Evolutionary conservation across 2,329 filamentous ascomycete species (phyloP), one percentile per base, ranked within the genome.

Genomic region (Phialophora chinensis): DNA sequence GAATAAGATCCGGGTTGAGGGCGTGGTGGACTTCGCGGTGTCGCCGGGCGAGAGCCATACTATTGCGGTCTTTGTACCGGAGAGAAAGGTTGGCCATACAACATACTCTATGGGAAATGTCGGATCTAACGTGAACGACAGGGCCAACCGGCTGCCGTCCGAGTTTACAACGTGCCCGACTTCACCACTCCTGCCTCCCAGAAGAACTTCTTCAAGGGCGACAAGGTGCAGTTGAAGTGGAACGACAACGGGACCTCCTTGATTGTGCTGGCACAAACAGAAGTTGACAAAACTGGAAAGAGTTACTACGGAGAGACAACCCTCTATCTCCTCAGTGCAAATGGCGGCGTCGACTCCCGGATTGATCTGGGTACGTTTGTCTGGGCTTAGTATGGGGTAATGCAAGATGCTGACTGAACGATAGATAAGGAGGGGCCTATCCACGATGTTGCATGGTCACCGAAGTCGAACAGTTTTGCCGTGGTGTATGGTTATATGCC

Each of bases 281-380:
- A 99, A 70, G 95, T 98, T 62, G 95, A 99, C 81, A 96, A 95
- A 83, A 93, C 93, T 66, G 96, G 96, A 80, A 98, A 98, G 88
- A 97, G 92, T 81, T 99, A 99, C 83, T 99, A 99, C 74, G 95
- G 95, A 76, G 95, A 99, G 83, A 98, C 95, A 10, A 98, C 92
- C 71, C 88, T 99, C 76, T 98, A 98, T 81, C 86, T 99, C 73
- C 86, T 99, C 70, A 97, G 92, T 79, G 91, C 93, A 70, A 96
- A 91, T 75, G 94, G 93, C 69, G 88, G 90, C 56, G 96, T 98
- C 75, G 95, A 99, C 79, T 95, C 94, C 66, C 89, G 95, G 73
- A 90, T 99, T 72, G 87, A 91, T 70, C 85, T 97, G 59, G 85
- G 84, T 44, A 44, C 38, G 17, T 86, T 80, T 66, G 82, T 72